phyloP scores from a whole-genome alignment of 1,284 basidiomycete genomes.

The Ustanciosporium gigantosporum region DNA sequence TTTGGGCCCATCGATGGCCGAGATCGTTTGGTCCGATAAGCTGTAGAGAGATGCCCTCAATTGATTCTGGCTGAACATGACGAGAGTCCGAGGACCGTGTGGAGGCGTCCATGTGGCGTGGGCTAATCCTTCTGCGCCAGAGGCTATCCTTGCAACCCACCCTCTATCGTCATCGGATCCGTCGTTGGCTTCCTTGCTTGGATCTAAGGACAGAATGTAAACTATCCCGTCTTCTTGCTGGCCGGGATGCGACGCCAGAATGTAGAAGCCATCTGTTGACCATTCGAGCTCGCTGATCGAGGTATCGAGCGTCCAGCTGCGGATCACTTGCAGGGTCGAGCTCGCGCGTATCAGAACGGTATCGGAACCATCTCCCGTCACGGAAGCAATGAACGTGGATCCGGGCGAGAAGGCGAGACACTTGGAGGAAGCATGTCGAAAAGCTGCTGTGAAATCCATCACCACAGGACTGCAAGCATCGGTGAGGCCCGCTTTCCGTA shows the following conservation, averaged over 20 bases:
- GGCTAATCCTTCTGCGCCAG: slow-evolving; percentile 43
- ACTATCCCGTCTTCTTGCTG: slow-evolving; percentile 36
- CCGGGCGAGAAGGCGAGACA: slow-evolving; percentile 53
- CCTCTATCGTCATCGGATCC: slow-evolving; percentile 46
- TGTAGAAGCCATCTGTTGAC: slow-evolving; percentile 48
- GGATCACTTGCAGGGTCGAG: slow-evolving; percentile 50
- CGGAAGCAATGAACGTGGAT: slow-evolving; percentile 52
- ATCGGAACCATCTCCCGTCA: slow-evolving; percentile 23
- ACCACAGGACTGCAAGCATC: no score
- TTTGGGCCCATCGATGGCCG: slow-evolving; percentile 39
- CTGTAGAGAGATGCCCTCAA: slow-evolving; percentile 33
- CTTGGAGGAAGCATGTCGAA: slow-evolving; percentile 39
- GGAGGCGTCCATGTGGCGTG: slow-evolving; percentile 44
- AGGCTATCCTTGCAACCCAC: slow-evolving; percentile 48
- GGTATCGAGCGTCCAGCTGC: slow-evolving; percentile 44
- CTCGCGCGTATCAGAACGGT: slow-evolving; percentile 42
- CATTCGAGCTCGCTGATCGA: slow-evolving; percentile 39
- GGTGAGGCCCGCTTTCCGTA: no score
- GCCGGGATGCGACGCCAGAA: slow-evolving; percentile 27
- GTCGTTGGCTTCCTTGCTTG: slow-evolving; percentile 47
- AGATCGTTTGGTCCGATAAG: slow-evolving; percentile 37
- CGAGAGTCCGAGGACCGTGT: slow-evolving; percentile 30
- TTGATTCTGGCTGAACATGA: slow-evolving; percentile 42
- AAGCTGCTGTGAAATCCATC: slow-evolving; percentile 55
- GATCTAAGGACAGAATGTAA: slow-evolving; percentile 49